Percentiles rank a stretch among this genome's conserved stretches.
These are phyloP conservation scores for Penstemon davidsonii DNA, from an alignment of 257 asterid genomes.

Conservation along the genomic window DNA sequence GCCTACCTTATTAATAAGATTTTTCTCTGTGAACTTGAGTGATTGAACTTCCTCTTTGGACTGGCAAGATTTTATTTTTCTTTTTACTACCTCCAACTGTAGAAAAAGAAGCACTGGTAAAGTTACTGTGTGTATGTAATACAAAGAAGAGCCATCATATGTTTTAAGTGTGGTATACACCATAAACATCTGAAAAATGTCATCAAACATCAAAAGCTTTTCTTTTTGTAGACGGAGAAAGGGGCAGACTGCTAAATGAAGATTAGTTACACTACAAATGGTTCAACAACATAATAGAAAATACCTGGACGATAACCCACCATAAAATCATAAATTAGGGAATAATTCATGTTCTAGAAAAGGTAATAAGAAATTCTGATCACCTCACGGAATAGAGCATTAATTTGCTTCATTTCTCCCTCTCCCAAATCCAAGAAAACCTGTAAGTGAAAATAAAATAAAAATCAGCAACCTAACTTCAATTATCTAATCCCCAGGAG, in stretches of 20 bases:
- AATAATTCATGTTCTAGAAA: not conserved
- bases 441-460: conserved; percentile 41
- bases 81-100: conserved; percentile 70
- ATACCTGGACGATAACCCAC: not conserved
- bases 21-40: conserved; percentile 72
- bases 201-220: not conserved
- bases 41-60: conserved; percentile 84
- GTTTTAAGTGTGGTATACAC: conserved; percentile 8
- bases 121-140: conserved; percentile 1
- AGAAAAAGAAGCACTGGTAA: conserved; percentile 23
- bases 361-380: conserved; percentile 20
- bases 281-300: conserved; percentile 5
- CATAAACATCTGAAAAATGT: conserved; percentile 21
- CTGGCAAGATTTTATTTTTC: conserved; percentile 62
- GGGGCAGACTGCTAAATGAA: conserved; percentile 1
- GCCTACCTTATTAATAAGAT: conserved; percentile 76
- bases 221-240: not conserved
- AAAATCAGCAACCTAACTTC: conserved; percentile 18
- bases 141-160: not conserved
- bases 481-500: conserved; percentile 23
- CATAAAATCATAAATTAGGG: conserved; percentile 5
- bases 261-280: not conserved
- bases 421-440: conserved; percentile 86
- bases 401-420: conserved; percentile 72
- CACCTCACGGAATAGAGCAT: conserved; percentile 84